These are phyloP conservation scores for Leccinum griseonigrum DNA, from an alignment of 1,284 basidiomycete genomes.

Conservation along the genomic window DNA sequence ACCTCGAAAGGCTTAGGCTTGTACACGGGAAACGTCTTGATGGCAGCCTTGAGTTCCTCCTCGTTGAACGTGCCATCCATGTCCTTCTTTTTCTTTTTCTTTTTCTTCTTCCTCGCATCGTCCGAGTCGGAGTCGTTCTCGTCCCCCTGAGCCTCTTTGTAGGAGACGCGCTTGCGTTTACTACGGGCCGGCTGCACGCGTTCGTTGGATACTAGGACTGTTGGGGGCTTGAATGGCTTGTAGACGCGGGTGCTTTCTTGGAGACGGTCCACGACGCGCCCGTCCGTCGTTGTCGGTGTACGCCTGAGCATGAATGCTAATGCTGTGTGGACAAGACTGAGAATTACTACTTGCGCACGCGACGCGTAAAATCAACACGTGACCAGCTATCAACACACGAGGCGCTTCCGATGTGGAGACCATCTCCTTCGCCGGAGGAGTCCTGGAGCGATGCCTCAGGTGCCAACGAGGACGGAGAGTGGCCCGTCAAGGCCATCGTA, in stretches of 20 bases:
- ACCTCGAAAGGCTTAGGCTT: constrained; percentile 80
- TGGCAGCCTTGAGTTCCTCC: constrained; percentile 54
- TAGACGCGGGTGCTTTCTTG: constrained; percentile 69
- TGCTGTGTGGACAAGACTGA: background rate
- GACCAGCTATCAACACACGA: constrained; percentile 6
- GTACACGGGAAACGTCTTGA: constrained; percentile 81
- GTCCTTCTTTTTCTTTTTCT: constrained; percentile 47
- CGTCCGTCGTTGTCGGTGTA: constrained; percentile 64
- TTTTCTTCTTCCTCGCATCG: constrained; percentile 52
- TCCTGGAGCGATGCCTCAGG: constrained; percentile 34
- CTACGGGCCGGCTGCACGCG: constrained; percentile 66
- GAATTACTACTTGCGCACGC: no score
- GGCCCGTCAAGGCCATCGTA: constrained; percentile 38
- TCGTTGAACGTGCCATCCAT: constrained; percentile 57
- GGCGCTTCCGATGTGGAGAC: constrained; percentile 24
- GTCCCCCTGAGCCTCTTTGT: constrained; percentile 58
- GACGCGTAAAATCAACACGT: constrained; percentile 17
- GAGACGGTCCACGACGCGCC: constrained; percentile 60
- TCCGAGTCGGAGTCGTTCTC: constrained; percentile 52
- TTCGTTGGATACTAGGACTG: constrained; percentile 44
- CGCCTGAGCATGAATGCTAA: constrained; percentile 57
- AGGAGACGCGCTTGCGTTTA: constrained; percentile 80
- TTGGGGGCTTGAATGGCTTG: constrained; percentile 81
- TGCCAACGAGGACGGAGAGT: constrained; percentile 32
- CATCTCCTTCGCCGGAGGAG: constrained; percentile 34